Conservation (phyloP, 306 rosid species). For the Quercus engelmannii region DNA sequence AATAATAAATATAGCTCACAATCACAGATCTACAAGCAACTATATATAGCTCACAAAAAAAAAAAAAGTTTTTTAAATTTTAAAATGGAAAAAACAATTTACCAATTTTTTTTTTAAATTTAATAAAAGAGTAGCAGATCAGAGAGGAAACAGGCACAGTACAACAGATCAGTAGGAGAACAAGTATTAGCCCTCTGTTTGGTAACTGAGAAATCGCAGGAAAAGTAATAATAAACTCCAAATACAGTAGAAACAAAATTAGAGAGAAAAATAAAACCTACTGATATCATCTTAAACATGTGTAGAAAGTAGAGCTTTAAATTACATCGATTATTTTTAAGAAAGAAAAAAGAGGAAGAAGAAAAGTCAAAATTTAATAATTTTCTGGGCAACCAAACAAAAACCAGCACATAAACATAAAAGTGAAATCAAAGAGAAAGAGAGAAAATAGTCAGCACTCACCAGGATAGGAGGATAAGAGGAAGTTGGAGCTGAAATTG, state of each 20-base stretch:
- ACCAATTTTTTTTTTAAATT: too few relatives aligned
- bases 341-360: not conserved
- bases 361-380: not conserved
- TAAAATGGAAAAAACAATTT: not conserved
- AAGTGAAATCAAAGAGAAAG: not conserved
- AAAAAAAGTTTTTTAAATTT: not conserved
- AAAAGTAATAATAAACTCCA: not conserved
- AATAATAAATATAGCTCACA: not conserved
- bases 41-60: not conserved
- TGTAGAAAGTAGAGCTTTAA: too few relatives aligned
- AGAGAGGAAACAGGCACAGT: not conserved
- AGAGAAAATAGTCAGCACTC: not conserved
- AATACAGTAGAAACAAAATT: not conserved
- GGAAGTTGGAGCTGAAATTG: not conserved
- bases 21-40: not conserved
- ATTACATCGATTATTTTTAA: too few relatives aligned
- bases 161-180: not conserved
- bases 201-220: not conserved
- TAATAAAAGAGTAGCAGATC: constrained; percentile 3
- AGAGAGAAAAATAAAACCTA: not conserved
- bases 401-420: not conserved
- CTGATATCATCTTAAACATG: not conserved
- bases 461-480: constrained; percentile 14
- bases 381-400: constrained; percentile 14
- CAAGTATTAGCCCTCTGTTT: not conserved